Evolutionary conservation across 2,329 filamentous ascomycete species (phyloP), one percentile per base, ranked within the genome.

Genomic region (Pseudocercospora macadamiae): DNA sequence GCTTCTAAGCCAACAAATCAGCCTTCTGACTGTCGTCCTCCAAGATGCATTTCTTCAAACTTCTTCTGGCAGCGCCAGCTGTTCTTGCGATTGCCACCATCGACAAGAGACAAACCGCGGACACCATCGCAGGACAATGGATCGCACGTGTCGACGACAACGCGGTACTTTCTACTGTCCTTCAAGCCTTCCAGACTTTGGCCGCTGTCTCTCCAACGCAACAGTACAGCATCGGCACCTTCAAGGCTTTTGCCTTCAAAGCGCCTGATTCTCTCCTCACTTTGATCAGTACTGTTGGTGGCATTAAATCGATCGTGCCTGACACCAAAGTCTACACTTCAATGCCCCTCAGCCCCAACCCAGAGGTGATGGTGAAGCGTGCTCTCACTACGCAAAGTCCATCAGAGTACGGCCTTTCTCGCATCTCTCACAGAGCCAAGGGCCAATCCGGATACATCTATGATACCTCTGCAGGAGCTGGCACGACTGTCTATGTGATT

Each of bases 221-320:
- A 26, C 26, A 42, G 25, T 77, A 74, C 61, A 64, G 63, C 49
- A 71, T 76, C 53, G 75, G 70, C 30, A 64, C 55, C 10, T 75
- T 73, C 63, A 73, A 71, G 60, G 76, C 73, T 18, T 75, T 77
- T 48, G 64, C 74, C 21, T 75, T 71, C 56, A 68, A 74, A 36
- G 66, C 76, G 30, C 65, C 60, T 37, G 71, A 76, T 48, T 63
- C 65, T 10, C 53, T 74, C 30, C 66, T 77, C 19, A 57, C 70
- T 8, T 39, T 68, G 6, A 65, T 78, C 21, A 65, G 59, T 25
- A 55, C 39, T 26, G 49, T 61, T 21, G 60, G 54, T 25, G 44
- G 74, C 66, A 71, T 77, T 54, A 71, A 74, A 30, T 74, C 72
- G 68, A 72, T 77, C 52, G 75, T 77, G 67, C 71, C 74, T 57